Evolutionary conservation across 1,284 basidiomycete genomes (phyloP), one percentile per base, ranked within the genome.

Genomic region (Stereum hirsutum): DNA sequence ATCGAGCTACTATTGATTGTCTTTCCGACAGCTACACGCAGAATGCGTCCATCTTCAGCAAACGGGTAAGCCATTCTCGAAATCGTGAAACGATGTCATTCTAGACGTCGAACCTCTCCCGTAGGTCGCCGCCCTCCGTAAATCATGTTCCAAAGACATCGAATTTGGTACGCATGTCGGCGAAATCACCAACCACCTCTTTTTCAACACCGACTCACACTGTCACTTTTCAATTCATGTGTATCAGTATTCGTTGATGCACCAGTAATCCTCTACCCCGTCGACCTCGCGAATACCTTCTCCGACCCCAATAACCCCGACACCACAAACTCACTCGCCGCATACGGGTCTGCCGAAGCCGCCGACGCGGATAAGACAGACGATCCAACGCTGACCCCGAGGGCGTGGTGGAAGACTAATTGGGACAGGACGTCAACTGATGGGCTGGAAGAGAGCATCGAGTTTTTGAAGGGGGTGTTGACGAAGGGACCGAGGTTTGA

Each of bases 361-460:
- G 59, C 68, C 0, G 57, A 66, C 10, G 65, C 72, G 20, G n/a
- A n/a, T n/a, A n/a, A n/a, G n/a, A 51, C 57, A 12, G 66, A 67
- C 12, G 76, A 84, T 52, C 78, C 81, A 3, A 69, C 79, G 25
- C 68, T 81, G 26, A 77, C 71, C 1, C 81, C 89, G 8, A 72
- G 90, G 47, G 89, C 74, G 1, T 94, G 92, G 92, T 93, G 81
- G 80, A 75, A 67, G 46, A 60, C 62, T 4, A 69, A 71, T 26
- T 55, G 63, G 2, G 75, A 78, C 8, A 66, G 69, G 43, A 74
- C 70, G 19, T 60, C 66, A 43, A 68, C 72, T 25, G 53, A 57
- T 48, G 86, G 81, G 6, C 62, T 90, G 27, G 77, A 81, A 35
- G 81, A 85, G 45, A 70, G 69, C 5, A 44, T 72, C 53, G 52